Evolutionary conservation across 2,329 filamentous ascomycete genomes (phyloP), one percentile per base, ranked within the genome.

Genomic region (Fusarium sterilihyphosum): DNA sequence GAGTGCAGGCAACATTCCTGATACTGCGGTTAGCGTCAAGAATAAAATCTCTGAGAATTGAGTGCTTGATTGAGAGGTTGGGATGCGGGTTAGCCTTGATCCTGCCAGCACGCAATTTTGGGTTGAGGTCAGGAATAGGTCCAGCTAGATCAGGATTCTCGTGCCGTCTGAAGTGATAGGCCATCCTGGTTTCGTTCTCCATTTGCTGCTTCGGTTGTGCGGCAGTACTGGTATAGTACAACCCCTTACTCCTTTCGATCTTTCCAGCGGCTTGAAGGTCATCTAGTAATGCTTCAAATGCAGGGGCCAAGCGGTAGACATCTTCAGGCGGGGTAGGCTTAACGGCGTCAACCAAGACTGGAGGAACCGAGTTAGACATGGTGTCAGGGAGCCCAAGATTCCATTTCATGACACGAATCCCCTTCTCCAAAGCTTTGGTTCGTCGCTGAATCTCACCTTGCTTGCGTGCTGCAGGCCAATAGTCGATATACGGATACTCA

Each of bases 321-420:
- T 29, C 33, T 9, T 3, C 5, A 24, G 31, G 12, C n/a, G n/a
- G 31, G 12, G 5, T 11, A 20, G 49, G 12, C 4, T 17, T 11
- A 37, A 5, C 17, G 1, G 3, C 1, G 3, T 17, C 10, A 3
- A 10, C 10, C 3, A 16, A 24, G 22, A 13, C 8, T 12, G 13
- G 5, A 12, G 31, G 2, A 11, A 6, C n/a, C 37, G 49, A 9
- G 6, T 5, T 2, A 7, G 18, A 17, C 0, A 9, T 29, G 1
- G 7, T 9, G 10, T 38, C 18, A 0, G 2, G 10, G 4, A 54
- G 13, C 20, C 20, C 24, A 22, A 38, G 10, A 2, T 38, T 37
- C 50, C 35, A 54, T 13, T n/a, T 54, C 18, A 26, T 22, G 14
- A 12, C 8, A 38, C 20, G 35, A 9, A 29, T 37, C 1, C 24